phyloP scores from a whole-genome alignment of 2,329 filamentous ascomycete species.

The Cladorrhinum sp. region DNA sequence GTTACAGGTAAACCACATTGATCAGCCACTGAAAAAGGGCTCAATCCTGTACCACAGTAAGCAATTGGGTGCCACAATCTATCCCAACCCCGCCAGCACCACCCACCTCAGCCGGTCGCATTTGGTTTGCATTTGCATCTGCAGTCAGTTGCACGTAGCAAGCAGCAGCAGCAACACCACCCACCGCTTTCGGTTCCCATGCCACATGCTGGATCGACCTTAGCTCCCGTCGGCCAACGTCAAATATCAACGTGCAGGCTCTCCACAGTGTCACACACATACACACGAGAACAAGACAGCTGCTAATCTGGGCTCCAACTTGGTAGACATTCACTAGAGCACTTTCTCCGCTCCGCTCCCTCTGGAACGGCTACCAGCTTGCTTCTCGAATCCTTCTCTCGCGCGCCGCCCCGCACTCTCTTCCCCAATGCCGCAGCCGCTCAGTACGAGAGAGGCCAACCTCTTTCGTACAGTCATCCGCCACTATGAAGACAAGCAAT shows the following conservation, averaged over 20 bases:
- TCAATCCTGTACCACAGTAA: background rate
- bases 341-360: background rate
- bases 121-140: background rate
- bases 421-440: constrained; percentile 64
- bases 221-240: background rate
- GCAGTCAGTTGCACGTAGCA: background rate
- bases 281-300: background rate
- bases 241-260: background rate
- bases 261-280: constrained; percentile 4
- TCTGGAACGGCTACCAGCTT: background rate
- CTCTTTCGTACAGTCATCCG: constrained; percentile 94
- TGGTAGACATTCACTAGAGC: background rate
- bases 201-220: background rate
- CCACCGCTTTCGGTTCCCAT: background rate
- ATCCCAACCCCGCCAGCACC: background rate
- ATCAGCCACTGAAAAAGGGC: background rate
- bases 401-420: constrained; percentile 11
- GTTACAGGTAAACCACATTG: background rate
- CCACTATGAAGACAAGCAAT: constrained; percentile 97
- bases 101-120: background rate
- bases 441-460: constrained; percentile 84
- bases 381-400: constrained; percentile 4
- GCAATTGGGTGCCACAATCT: background rate
- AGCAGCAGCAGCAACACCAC: background rate
- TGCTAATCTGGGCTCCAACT: background rate